These are phyloP conservation scores for Suillus tomentosus DNA, from an alignment of 768 basidiomycete genomes.

Conservation along the genomic window DNA sequence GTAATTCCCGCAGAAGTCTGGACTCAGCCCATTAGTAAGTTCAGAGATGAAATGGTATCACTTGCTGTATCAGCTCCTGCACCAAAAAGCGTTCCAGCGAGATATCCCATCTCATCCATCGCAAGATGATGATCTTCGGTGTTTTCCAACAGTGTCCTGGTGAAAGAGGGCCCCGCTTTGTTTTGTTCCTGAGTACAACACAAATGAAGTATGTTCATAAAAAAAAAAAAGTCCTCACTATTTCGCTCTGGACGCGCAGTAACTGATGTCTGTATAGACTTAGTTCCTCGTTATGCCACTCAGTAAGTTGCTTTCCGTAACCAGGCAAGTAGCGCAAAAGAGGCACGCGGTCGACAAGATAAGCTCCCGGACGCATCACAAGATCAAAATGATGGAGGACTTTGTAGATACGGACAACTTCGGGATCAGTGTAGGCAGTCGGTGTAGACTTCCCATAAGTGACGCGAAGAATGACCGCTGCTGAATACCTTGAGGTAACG, in stretches of 20 bases:
- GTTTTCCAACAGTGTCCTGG: constrained; percentile 51
- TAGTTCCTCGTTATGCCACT: constrained; percentile 54
- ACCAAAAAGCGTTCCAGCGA: constrained; percentile 60
- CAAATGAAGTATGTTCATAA: not conserved
- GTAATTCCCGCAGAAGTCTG: constrained; percentile 52
- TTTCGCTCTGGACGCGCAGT: constrained; percentile 39
- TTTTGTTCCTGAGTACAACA: constrained; percentile 7
- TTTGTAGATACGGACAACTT: constrained; percentile 21
- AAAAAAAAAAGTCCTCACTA: constrained; percentile 31
- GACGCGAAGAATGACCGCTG: constrained; percentile 15
- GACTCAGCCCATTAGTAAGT: not conserved
- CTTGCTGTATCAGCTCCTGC: constrained; percentile 55
- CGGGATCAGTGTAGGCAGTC: constrained; percentile 13
- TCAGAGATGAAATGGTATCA: not conserved
- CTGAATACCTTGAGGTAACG: constrained; percentile 12
- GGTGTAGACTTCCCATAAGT: constrained; percentile 20
- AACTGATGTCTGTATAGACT: constrained; percentile 51
- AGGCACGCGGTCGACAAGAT: constrained; percentile 54
- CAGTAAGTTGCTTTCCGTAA: constrained; percentile 52
- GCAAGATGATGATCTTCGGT: constrained; percentile 49
- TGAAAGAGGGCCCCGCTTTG: constrained; percentile 37
- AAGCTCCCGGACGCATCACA: constrained; percentile 44
- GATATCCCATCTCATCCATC: constrained; percentile 53
- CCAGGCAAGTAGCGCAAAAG: constrained; percentile 50
- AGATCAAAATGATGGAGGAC: constrained; percentile 25